Conservation (phyloP, 495 filamentous ascomycete species). For the Penicillium samsonianum region DNA sequence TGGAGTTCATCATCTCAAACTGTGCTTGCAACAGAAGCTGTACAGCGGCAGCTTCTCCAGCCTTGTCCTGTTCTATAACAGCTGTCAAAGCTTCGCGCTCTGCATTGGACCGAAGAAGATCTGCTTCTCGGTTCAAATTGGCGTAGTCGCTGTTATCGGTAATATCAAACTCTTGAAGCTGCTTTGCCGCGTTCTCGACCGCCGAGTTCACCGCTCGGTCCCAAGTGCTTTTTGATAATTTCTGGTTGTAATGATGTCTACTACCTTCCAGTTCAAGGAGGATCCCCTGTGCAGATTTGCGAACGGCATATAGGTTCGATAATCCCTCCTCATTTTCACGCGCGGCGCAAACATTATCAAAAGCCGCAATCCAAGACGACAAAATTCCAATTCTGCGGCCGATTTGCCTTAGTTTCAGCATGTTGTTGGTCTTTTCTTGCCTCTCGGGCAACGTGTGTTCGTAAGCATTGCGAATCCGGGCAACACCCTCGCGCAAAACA, state of each 20-base stretch:
- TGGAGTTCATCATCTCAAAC: conserved; percentile 82
- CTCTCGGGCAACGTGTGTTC: conserved; percentile 79
- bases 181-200: conserved; percentile 77
- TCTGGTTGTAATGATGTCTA: conserved; percentile 85
- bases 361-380: conserved; percentile 88
- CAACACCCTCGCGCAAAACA: conserved; percentile 77
- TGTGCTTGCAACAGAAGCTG: conserved; percentile 85
- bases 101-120: conserved; percentile 78
- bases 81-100: conserved; percentile 76
- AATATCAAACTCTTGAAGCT: conserved; percentile 73
- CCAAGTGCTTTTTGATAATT: conserved; percentile 77
- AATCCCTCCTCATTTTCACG: conserved; percentile 68
- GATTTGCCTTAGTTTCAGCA: conserved; percentile 82
- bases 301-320: conserved; percentile 68
- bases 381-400: conserved; percentile 82
- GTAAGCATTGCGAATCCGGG: conserved; percentile 77
- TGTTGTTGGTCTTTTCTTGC: conserved; percentile 71
- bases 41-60: conserved; percentile 71
- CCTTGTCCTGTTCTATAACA: conserved; percentile 82
- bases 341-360: conserved; percentile 76
- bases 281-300: conserved; percentile 85
- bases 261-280: conserved; percentile 85
- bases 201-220: conserved; percentile 82
- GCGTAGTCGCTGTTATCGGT: conserved; percentile 70
- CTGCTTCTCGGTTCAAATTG: conserved; percentile 76